A percentile compares a stretch with the other conserved stretches of the same genome.
Conservation (phyloP, 305 asterid genomes). For the Rubia peregrina region DNA sequence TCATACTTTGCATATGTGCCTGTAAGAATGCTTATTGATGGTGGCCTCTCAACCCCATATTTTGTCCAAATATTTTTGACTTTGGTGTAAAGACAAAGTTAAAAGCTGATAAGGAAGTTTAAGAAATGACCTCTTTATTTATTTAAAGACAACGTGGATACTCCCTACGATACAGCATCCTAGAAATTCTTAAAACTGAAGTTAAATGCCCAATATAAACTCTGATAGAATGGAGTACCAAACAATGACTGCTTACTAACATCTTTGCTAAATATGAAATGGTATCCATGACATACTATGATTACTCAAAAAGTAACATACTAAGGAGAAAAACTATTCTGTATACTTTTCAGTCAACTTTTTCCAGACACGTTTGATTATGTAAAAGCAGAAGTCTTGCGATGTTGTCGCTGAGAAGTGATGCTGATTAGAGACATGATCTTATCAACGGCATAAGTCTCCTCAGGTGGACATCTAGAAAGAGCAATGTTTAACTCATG, state of each 20-base stretch:
- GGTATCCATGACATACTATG: background rate
- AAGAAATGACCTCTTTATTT: conserved; percentile 21
- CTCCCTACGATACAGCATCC: conserved; percentile 11
- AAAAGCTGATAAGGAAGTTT: conserved; percentile 32
- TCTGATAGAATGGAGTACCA: conserved; percentile 14
- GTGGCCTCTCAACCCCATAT: conserved; percentile 36
- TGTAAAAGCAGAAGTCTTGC: background rate
- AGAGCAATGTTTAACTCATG: conserved; percentile 42
- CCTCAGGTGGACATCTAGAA: conserved; percentile 53
- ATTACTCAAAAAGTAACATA: background rate
- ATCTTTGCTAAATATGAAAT: conserved; percentile 3
- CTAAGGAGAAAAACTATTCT: background rate
- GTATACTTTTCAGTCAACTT: background rate
- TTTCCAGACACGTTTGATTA: background rate
- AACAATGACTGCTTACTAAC: conserved; percentile 22
- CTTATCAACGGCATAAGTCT: conserved; percentile 44
- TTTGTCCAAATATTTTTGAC: conserved; percentile 27
- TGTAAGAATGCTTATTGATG: conserved; percentile 28
- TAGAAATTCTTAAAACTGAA: conserved; percentile 10
- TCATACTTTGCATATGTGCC: conserved; percentile 10
- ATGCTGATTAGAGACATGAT: conserved; percentile 43
- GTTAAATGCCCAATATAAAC: conserved; percentile 1
- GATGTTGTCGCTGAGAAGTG: conserved; percentile 26
- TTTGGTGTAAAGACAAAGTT: conserved; percentile 68
- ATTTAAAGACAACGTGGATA: background rate